These are phyloP conservation scores for Cytospora piceae DNA, from an alignment of 2,329 filamentous ascomycete genomes.

Conservation along the genomic window DNA sequence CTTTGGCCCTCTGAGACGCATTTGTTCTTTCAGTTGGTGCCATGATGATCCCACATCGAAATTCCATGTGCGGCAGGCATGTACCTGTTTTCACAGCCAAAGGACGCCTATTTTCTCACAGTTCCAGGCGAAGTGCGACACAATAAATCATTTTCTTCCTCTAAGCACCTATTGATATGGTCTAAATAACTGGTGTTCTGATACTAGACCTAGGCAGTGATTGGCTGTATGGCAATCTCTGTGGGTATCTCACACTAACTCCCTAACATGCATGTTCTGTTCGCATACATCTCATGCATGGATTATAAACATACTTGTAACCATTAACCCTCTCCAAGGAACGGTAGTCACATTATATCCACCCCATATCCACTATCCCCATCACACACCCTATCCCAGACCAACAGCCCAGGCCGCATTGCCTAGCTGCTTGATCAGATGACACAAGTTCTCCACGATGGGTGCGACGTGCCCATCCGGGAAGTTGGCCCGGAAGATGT, in stretches of 20 bases:
- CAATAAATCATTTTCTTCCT: too few relatives aligned
- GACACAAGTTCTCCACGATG: constrained; percentile 69
- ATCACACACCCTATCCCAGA: constrained; percentile 29
- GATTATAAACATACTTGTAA: neutral
- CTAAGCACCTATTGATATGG: too few relatives aligned
- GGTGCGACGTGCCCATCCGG: constrained; percentile 53
- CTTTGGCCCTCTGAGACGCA: too few relatives aligned
- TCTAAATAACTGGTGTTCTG: too few relatives aligned
- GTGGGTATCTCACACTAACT: neutral
- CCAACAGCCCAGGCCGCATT: constrained; percentile 50
- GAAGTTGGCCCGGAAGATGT: constrained; percentile 60
- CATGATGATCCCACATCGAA: neutral
- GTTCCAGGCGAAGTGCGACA: too few relatives aligned
- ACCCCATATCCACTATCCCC: neutral
- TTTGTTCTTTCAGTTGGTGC: neutral
- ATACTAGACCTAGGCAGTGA: neutral
- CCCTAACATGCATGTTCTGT: neutral
- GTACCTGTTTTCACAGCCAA: too few relatives aligned
- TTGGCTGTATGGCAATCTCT: neutral
- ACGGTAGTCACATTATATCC: neutral
- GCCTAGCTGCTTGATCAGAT: constrained; percentile 64
- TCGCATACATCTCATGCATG: neutral
- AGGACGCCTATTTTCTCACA: too few relatives aligned
- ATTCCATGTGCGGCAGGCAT: too few relatives aligned
- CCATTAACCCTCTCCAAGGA: neutral